phyloP scores from a whole-genome alignment of 352 stramenopile genomes.

The Saprolegnia parasitica region DNA sequence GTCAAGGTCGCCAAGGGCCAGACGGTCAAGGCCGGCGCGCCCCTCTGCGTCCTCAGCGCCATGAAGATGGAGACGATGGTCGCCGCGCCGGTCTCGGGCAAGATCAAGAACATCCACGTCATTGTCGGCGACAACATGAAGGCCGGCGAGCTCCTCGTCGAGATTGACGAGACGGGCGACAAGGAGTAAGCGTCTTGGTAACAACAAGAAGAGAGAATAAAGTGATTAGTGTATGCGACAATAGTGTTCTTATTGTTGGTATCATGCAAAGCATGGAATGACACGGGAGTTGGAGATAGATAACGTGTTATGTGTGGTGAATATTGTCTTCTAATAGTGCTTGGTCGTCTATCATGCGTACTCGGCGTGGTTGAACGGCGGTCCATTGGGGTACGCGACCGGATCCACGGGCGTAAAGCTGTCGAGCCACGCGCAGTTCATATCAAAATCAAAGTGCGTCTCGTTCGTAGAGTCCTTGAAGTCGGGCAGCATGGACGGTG shows the following conservation, averaged over 20 bases:
- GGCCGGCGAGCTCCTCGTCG: constrained; percentile 92
- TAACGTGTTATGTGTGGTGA: no score
- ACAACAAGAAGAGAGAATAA: no score
- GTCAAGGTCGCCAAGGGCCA: constrained; percentile 91
- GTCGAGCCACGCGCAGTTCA: constrained; percentile 27
- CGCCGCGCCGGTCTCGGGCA: constrained; percentile 82
- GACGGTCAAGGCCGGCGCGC: constrained; percentile 88
- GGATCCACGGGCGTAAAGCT: constrained; percentile 13
- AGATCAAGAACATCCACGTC: constrained; percentile 87
- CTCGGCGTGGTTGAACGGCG: constrained; percentile 1
- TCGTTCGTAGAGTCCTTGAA: constrained; percentile 2
- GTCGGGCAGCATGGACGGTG: constrained; percentile 9
- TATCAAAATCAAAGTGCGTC: constrained; percentile 23
- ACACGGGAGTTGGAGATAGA: no score
- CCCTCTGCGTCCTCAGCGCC: constrained; percentile 92
- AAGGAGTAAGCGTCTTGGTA: constrained; percentile 2
- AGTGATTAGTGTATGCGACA: background rate
- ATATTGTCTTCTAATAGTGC: no score
- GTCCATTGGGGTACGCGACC: background rate
- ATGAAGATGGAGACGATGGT: constrained; percentile 99
- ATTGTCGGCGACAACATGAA: constrained; percentile 93
- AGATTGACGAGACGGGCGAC: constrained; percentile 84
- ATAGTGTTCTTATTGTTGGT: no score
- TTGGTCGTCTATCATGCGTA: constrained; percentile 8
- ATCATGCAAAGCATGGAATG: no score